Percentiles rank a stretch among this genome's conserved stretches.
Evolutionary conservation across 805 yeast genomes (phyloP).

Genomic region (Sungouiozyma ichnusensis): DNA sequence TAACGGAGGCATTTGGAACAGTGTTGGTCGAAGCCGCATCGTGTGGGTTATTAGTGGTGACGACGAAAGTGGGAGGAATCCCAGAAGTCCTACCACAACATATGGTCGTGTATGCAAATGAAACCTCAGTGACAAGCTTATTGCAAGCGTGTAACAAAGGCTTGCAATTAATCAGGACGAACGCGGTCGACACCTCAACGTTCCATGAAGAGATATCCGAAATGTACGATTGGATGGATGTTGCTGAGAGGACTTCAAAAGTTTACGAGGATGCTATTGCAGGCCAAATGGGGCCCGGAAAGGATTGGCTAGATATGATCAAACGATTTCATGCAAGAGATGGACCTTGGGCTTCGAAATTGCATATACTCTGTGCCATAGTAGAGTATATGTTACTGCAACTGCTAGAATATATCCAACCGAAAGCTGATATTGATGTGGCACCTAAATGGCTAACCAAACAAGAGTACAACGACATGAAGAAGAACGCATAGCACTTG

Average conservation of each 20-base stretch:
- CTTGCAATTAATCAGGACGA: constrained; percentile 45
- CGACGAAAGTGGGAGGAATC: constrained; percentile 94
- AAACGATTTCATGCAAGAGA: constrained; percentile 53
- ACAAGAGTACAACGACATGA: too few relatives aligned
- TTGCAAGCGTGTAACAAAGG: constrained; percentile 67
- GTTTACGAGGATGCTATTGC: constrained; percentile 50
- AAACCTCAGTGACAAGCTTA: constrained; percentile 69
- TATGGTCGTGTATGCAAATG: constrained; percentile 87
- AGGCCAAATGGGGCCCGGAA: constrained; percentile 33
- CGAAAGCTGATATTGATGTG: constrained; percentile 56
- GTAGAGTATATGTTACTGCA: constrained; percentile 62
- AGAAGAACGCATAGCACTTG: too few relatives aligned
- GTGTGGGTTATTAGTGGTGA: constrained; percentile 86
- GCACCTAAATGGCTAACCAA: constrained; percentile 69
- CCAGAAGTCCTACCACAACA: constrained; percentile 90
- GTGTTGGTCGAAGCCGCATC: constrained; percentile 96
- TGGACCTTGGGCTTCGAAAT: constrained; percentile 77
- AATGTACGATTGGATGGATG: constrained; percentile 89
- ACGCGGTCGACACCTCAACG: constrained; percentile 53
- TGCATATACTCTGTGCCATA: constrained; percentile 69
- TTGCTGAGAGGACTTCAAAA: constrained; percentile 73
- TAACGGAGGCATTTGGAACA: constrained; percentile 97
- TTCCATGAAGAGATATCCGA: constrained; percentile 69
- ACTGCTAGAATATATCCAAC: constrained; percentile 61
- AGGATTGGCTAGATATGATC: constrained; percentile 48